Evolutionary conservation across 2,329 filamentous ascomycete species (phyloP).

Genomic region (Aspergillus novoparasiticus): DNA sequence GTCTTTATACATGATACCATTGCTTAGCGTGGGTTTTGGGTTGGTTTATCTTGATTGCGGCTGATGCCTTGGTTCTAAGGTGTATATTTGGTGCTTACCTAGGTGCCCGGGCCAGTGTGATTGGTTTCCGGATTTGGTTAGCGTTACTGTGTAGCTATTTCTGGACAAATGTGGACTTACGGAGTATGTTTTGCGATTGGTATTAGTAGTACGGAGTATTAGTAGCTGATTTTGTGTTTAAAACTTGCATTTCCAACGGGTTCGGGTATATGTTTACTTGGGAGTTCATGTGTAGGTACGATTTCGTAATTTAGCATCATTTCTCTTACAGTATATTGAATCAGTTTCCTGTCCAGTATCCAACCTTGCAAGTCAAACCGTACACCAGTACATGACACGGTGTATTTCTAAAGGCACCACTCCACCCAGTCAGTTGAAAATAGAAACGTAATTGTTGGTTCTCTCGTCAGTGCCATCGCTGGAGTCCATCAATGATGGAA

Average conservation of each 20-base stretch:
- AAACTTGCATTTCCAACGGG: not conserved
- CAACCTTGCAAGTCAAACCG: not conserved
- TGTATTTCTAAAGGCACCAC: not conserved
- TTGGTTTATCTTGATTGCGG: not conserved
- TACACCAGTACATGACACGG: not conserved
- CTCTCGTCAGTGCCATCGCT: not conserved
- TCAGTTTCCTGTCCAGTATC: not conserved
- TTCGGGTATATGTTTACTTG: not conserved
- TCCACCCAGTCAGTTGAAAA: not conserved
- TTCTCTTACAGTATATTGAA: not conserved
- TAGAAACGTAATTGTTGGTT: not conserved
- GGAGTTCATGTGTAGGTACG: no score
- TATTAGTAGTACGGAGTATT: no score
- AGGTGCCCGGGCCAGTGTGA: not conserved
- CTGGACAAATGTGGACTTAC: not conserved
- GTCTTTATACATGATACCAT: not conserved
- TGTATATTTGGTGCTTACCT: not conserved
- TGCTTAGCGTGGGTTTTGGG: no score
- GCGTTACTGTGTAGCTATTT: not conserved
- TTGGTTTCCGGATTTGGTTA: not conserved
- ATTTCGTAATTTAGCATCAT: not conserved
- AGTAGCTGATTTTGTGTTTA: no score
- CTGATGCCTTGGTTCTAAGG: not conserved
- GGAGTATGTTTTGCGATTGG: no score
- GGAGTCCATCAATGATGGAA: conserved; percentile 1